Evolutionary conservation across 495 filamentous ascomycete genomes (phyloP).

Genomic region (Filosporella fistucella): DNA sequence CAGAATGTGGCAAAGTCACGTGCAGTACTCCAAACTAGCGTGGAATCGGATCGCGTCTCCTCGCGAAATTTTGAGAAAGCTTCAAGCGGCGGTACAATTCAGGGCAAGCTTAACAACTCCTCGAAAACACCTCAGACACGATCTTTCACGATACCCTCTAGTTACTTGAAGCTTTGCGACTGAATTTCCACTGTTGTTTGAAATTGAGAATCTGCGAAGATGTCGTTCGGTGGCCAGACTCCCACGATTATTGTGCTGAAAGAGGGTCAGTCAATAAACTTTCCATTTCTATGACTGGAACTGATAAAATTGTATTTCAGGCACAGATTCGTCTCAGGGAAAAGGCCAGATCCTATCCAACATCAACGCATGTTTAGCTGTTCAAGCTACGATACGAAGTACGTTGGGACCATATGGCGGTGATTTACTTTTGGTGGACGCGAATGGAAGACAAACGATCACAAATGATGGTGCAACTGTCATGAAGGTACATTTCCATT

Average conservation of each 20-base stretch:
- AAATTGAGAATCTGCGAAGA: constrained; percentile 40
- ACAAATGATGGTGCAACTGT: constrained; percentile 99
- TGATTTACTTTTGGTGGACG: constrained; percentile 91
- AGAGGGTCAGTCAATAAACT: constrained; percentile 58
- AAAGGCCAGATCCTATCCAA: constrained; percentile 97
- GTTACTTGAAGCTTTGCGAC: too few species aligned
- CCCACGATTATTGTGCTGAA: constrained; percentile 98
- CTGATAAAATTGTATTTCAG: constrained; percentile 41
- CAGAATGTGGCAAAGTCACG: too few species aligned
- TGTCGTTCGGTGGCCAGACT: constrained; percentile 98
- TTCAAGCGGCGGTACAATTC: too few species aligned
- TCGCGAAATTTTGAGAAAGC: too few species aligned
- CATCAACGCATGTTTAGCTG: constrained; percentile 97
- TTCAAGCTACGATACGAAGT: constrained; percentile 90
- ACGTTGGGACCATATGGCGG: constrained; percentile 98
- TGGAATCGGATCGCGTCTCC: too few species aligned
- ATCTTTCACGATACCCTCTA: too few species aligned
- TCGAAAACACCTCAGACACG: too few species aligned
- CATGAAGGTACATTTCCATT: constrained; percentile 72
- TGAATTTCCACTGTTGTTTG: too few species aligned
- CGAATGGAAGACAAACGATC: constrained; percentile 92
- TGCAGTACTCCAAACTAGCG: too few species aligned
- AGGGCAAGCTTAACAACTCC: too few species aligned
- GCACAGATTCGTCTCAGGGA: constrained; percentile 94
- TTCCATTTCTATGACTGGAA: neutral